Conservation (phyloP, 2,329 filamentous ascomycete species). For the Fusarium sp. region DNA sequence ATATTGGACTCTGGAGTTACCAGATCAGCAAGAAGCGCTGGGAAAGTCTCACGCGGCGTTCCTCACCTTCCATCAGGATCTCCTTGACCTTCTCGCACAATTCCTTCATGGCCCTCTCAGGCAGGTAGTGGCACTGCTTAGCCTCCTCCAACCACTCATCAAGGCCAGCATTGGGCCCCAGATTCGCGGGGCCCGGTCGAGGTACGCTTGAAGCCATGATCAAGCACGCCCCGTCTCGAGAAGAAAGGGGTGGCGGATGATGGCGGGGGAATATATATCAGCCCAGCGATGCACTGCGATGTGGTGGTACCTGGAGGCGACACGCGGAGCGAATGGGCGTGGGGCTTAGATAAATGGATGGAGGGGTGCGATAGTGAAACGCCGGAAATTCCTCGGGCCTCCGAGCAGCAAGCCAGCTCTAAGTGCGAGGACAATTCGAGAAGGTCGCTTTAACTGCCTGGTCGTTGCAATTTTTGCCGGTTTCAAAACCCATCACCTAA, state of each 20-base stretch:
- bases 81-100: conserved; percentile 99
- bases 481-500: neutral
- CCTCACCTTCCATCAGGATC: conserved; percentile 93
- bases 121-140: conserved; percentile 97
- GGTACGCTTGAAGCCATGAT: conserved; percentile 73
- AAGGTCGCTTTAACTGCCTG: conserved; percentile 2
- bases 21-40: conserved; percentile 35
- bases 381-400: conserved; percentile 50
- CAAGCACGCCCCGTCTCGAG: conserved; percentile 47
- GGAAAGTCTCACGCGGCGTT: conserved; percentile 9
- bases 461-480: neutral
- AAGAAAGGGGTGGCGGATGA: conserved; percentile 36
- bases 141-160: conserved; percentile 98
- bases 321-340: conserved; percentile 47
- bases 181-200: conserved; percentile 90
- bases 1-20: conserved; percentile 88
- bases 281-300: conserved; percentile 45
- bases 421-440: neutral
- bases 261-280: conserved; percentile 44
- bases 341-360: conserved; percentile 46
- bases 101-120: conserved; percentile 97
- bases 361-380: conserved; percentile 51
- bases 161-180: conserved; percentile 86
- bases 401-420: conserved; percentile 8
- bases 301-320: conserved; percentile 44